Conservation (phyloP, 176 grass and related monocot genomes). For the Tillandsia fasciculata region DNA sequence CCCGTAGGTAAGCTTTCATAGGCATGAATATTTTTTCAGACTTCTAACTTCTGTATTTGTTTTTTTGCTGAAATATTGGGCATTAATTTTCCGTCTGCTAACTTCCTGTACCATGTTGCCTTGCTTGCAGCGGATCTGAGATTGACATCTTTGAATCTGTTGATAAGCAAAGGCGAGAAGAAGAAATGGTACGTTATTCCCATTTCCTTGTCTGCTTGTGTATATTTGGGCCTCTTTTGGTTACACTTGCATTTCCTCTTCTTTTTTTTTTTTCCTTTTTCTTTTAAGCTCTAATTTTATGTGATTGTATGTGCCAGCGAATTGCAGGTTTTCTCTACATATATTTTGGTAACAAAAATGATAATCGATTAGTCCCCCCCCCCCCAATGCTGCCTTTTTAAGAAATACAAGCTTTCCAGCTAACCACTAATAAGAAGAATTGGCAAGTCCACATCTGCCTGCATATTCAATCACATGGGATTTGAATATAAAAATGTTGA, state of each 20-base stretch:
- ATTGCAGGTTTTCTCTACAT: too few species aligned
- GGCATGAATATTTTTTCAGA: background rate
- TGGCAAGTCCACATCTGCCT: too few species aligned
- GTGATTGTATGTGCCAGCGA: background rate
- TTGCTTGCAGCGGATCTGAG: conserved; percentile 70
- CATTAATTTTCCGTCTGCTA: background rate
- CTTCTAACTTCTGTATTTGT: conserved; percentile 9
- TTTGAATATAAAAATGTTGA: too few species aligned
- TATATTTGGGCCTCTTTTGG: conserved; percentile 10
- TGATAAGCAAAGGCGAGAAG: conserved; percentile 81
- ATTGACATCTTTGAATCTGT: conserved; percentile 93
- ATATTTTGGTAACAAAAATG: too few species aligned
- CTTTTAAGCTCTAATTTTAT: background rate
- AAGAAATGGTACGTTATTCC: conserved; percentile 53
- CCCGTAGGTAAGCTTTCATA: conserved; percentile 52
- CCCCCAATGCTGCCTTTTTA: too few species aligned
- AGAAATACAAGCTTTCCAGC: too few species aligned
- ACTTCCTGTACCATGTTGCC: conserved; percentile 6
- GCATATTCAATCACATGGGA: too few species aligned
- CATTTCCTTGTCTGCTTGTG: conserved; percentile 12
- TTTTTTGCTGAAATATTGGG: background rate
- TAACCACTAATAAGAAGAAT: too few species aligned
- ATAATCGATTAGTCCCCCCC: too few species aligned
- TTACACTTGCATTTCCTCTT: background rate
- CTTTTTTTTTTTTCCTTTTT: background rate